These are phyloP conservation scores for Quercus berberidifolia DNA, from an alignment of 306 rosid genomes.

Conservation along the genomic window DNA sequence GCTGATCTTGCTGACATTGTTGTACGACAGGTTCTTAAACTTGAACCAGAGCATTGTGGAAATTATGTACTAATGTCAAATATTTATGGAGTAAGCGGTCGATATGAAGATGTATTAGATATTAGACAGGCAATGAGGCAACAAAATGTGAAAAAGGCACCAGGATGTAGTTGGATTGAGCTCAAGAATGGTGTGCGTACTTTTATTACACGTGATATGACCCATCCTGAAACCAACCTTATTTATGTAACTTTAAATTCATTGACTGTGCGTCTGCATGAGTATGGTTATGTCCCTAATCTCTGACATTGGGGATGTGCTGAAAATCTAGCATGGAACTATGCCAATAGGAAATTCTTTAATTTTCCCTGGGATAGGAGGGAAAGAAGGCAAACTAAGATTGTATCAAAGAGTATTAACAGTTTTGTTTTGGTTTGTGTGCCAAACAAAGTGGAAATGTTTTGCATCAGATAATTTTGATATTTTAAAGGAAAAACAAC, in stretches of 20 bases:
- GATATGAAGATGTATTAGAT: conserved; percentile 62
- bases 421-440: not conserved
- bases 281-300: conserved; percentile 45
- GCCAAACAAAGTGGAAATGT: not conserved
- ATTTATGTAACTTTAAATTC: conserved; percentile 64
- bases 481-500: no score
- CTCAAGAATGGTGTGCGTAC: conserved; percentile 67
- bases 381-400: not conserved
- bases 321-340: conserved; percentile 7
- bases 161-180: conserved; percentile 91
- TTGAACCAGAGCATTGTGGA: conserved; percentile 74
- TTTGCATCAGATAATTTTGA: not conserved
- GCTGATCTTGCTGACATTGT: conserved; percentile 61
- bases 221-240: conserved; percentile 49
- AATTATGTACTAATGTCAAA: conserved; percentile 76
- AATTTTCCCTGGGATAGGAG: not conserved
- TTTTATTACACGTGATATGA: conserved; percentile 64
- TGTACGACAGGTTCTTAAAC: conserved; percentile 52
- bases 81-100: conserved; percentile 61
- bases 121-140: conserved; percentile 68
- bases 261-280: conserved; percentile 57
- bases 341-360: not conserved
- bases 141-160: conserved; percentile 71
- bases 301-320: conserved; percentile 25
- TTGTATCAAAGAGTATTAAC: not conserved